Percentiles rank a stretch among this genome's conserved stretches.
Conservation (phyloP, 106 monocot genomes). For the Vanilla planifolia region DNA sequence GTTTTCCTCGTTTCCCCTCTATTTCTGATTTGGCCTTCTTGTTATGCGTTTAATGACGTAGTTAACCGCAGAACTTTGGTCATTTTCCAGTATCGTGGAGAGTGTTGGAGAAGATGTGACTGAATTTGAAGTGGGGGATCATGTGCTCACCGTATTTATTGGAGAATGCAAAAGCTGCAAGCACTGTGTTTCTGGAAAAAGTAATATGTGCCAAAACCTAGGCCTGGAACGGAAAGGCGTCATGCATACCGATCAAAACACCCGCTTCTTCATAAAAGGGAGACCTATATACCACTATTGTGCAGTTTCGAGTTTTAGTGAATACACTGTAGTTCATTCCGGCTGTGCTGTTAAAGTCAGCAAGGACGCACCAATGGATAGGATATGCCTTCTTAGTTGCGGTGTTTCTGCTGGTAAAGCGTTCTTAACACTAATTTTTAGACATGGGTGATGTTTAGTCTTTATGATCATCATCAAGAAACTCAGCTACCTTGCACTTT, state of each 20-base stretch:
- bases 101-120: constrained; percentile 82
- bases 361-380: constrained; percentile 58
- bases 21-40: neutral
- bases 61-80: neutral
- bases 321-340: constrained; percentile 91
- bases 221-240: constrained; percentile 84
- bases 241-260: constrained; percentile 87
- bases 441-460: neutral
- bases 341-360: constrained; percentile 87
- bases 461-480: neutral
- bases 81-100: constrained; percentile 64
- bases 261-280: constrained; percentile 75
- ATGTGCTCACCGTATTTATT: constrained; percentile 79
- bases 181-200: constrained; percentile 76
- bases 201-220: constrained; percentile 79
- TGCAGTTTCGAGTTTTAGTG: constrained; percentile 94
- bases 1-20: constrained; percentile 19
- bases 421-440: neutral
- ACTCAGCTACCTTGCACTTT: neutral
- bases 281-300: constrained; percentile 85
- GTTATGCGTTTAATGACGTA: neutral
- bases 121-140: constrained; percentile 79
- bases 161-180: constrained; percentile 78
- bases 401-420: constrained; percentile 78
- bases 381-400: constrained; percentile 85